phyloP scores from a whole-genome alignment of 768 basidiomycete genomes.

The Mycena filopes region DNA sequence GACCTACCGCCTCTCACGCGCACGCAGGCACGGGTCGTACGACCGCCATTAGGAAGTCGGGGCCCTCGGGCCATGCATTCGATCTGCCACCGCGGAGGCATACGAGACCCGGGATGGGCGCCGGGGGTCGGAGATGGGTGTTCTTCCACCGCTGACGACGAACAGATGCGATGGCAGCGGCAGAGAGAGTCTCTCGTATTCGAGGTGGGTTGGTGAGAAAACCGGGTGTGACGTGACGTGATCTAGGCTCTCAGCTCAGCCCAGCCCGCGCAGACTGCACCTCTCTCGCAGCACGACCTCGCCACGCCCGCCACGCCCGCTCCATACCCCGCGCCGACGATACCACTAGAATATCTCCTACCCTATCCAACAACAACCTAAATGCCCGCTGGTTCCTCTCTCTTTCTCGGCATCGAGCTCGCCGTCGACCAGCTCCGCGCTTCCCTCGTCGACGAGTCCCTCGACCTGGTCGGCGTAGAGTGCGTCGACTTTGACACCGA shows the following conservation, averaged over 20 bases:
- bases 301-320: constrained; percentile 21
- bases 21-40: too few species aligned
- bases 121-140: background rate
- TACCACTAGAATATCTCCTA: constrained; percentile 30
- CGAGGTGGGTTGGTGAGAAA: too few species aligned
- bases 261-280: background rate
- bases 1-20: too few species aligned
- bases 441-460: constrained; percentile 83
- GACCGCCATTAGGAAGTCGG: too few species aligned
- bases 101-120: background rate
- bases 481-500: constrained; percentile 86
- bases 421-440: constrained; percentile 87
- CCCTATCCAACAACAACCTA: constrained; percentile 10
- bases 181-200: background rate
- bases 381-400: constrained; percentile 44
- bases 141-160: background rate
- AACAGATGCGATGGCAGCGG: background rate
- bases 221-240: too few species aligned
- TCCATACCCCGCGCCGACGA: constrained; percentile 29
- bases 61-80: too few species aligned
- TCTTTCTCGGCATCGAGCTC: constrained; percentile 86
- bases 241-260: too few species aligned
- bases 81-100: background rate
- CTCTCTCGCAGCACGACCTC: background rate
- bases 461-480: constrained; percentile 86